Percentiles rank a stretch among this genome's conserved stretches.
phyloP scores from a whole-genome alignment of 106 monocot species.

The Dioscorea alata region DNA sequence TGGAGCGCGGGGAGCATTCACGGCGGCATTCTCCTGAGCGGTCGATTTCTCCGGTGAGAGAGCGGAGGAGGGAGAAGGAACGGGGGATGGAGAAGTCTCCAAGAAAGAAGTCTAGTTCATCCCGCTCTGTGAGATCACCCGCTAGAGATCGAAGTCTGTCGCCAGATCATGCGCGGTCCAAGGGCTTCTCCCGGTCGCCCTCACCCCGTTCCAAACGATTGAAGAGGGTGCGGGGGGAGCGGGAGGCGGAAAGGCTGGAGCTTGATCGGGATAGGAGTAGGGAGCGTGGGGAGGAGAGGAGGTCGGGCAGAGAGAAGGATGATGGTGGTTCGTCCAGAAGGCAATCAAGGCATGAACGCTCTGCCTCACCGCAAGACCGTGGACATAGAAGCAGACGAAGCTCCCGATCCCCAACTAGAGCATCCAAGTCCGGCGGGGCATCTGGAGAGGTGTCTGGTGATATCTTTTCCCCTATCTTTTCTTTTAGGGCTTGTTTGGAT shows the following conservation, averaged over 20 bases:
- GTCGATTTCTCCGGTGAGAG: background rate
- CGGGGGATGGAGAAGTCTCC: constrained; percentile 1
- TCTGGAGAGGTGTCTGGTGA: constrained; percentile 87
- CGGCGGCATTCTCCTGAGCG: background rate
- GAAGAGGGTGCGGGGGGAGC: constrained; percentile 21
- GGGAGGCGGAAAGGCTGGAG: constrained; percentile 17
- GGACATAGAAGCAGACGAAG: constrained; percentile 25
- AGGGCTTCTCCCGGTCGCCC: constrained; percentile 25
- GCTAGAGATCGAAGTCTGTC: constrained; percentile 18
- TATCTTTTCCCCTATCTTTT: constrained; percentile 36
- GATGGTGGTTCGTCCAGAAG: constrained; percentile 24
- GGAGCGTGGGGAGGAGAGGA: constrained; percentile 18
- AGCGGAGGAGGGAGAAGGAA: background rate
- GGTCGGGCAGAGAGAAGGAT: constrained; percentile 10
- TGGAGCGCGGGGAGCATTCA: background rate
- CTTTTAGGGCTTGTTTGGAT: no score
- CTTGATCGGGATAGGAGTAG: constrained; percentile 20
- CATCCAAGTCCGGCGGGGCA: constrained; percentile 24
- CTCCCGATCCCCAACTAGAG: constrained; percentile 41
- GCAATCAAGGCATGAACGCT: constrained; percentile 31
- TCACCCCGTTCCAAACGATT: constrained; percentile 45
- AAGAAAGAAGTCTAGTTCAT: constrained; percentile 6
- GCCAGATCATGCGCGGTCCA: constrained; percentile 12
- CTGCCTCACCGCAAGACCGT: constrained; percentile 36
- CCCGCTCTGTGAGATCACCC: constrained; percentile 25